Evolutionary conservation across 257 asterid species (phyloP).

Genomic region (Solanum virginianum): DNA sequence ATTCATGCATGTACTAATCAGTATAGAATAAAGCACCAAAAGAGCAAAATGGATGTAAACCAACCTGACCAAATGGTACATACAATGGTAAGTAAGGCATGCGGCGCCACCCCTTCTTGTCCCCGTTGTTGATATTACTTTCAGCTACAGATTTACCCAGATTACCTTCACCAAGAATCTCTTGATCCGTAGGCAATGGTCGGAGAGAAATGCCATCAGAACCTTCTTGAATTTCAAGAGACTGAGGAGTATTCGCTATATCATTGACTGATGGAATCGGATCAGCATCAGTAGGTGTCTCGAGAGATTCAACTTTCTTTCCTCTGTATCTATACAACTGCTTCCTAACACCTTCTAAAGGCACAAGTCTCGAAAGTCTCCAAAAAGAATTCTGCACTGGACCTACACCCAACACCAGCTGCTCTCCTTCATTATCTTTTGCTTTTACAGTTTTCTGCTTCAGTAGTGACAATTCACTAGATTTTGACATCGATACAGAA

Average conservation of each 20-base stretch:
- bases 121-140: slow-evolving; percentile 21
- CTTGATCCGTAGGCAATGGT: slow-evolving; percentile 61
- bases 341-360: slow-evolving; percentile 72
- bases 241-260: slow-evolving; percentile 54
- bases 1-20: background rate
- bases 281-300: slow-evolving; percentile 44
- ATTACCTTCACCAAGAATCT: slow-evolving; percentile 29
- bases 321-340: slow-evolving; percentile 46
- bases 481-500: slow-evolving; percentile 28
- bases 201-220: slow-evolving; percentile 93
- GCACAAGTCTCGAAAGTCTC: slow-evolving; percentile 97
- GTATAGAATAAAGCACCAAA: background rate
- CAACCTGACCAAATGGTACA: slow-evolving; percentile 95
- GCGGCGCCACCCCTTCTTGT: slow-evolving; percentile 56
- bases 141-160: slow-evolving; percentile 41
- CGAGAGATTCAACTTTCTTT: slow-evolving; percentile 36
- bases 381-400: slow-evolving; percentile 93
- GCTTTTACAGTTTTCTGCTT: slow-evolving; percentile 42
- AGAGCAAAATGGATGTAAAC: background rate
- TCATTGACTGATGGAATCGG: slow-evolving; percentile 52
- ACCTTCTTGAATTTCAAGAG: slow-evolving; percentile 95
- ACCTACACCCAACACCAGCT: slow-evolving; percentile 91
- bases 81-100: slow-evolving; percentile 92
- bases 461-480: slow-evolving; percentile 18
- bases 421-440: slow-evolving; percentile 71